Base-by-base conservation (phyloP, 106 monocot species). In the Agapanthus africanus region DNA sequence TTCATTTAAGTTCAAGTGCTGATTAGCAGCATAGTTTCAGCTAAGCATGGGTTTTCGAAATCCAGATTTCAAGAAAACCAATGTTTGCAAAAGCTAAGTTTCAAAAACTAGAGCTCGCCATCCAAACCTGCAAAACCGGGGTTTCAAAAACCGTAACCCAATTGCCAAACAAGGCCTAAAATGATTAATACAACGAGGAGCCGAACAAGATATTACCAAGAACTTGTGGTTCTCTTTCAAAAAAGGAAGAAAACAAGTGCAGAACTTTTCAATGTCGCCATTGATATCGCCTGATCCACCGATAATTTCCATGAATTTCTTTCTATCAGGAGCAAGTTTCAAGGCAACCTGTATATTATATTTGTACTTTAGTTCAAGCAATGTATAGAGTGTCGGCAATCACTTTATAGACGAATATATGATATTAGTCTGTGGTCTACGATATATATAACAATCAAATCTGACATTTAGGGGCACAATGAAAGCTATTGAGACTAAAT, bases 301-400 rank as follows among this genome's bases (percentile, higher is more conserved):
- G 47, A 95, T 91, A 37, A 95, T 84, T 2, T 91, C 91, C 86
- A 91, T 95, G 72, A 95, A 95, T 50, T 95, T 95, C 76, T 95
- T 84, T 83, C 95, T 86, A 47, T 91, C 88, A 37, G 95, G 95
- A 54, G 95, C 91, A 30, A 95, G 83, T 73, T 91, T 95, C 87
- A 95, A 82, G 30, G 91, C 95, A 27, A 95, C 59, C 95, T 95
- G 74, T 22, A 67, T 70, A 22, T 44, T 30, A 9, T 33, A 34
- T 1, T 39, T 9, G n/a, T 34, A 22, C n/a, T n/a, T 34, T 32
- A 59, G 32, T 59, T 59, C 32, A 52, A 52, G 7, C 23, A 44
- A 44, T 16, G 13, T 11, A 14, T 14, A 52, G 6, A 23, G n/a
- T n/a, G n/a, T n/a, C n/a, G n/a, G n/a, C n/a, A n/a, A n/a, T n/a